A percentile compares a stretch with the other conserved stretches of the same genome.
These are phyloP conservation scores for Ophiostoma pallidulum DNA, from an alignment of 2,329 filamentous ascomycete species.

Conservation along the genomic window DNA sequence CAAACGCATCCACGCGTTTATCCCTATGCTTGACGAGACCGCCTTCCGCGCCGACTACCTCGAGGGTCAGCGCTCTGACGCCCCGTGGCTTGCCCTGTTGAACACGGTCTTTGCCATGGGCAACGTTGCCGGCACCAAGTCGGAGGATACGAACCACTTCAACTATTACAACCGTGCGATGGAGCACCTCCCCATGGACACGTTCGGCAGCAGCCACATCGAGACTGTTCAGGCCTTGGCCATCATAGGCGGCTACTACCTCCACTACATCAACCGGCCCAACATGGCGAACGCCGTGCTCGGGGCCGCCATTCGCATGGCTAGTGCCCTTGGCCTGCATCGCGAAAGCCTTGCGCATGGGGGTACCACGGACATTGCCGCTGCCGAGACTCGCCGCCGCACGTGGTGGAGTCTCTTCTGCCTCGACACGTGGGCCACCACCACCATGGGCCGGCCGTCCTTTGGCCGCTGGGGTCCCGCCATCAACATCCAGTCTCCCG, in stretches of 20 bases:
- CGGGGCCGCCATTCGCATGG: constrained; percentile 63
- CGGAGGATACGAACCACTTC: constrained; percentile 57
- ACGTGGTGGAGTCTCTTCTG: constrained; percentile 71
- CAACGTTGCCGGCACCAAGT: constrained; percentile 57
- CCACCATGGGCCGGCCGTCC: constrained; percentile 60
- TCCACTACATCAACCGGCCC: constrained; percentile 68
- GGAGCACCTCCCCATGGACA: constrained; percentile 56
- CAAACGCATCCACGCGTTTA: constrained; percentile 60
- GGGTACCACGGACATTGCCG: constrained; percentile 37
- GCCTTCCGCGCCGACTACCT: constrained; percentile 58
- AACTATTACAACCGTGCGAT: constrained; percentile 61
- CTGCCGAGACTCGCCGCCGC: constrained; percentile 52
- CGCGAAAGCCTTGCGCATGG: constrained; percentile 44
- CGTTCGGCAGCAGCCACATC: constrained; percentile 60
- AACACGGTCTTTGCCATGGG: constrained; percentile 73
- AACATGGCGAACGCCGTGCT: constrained; percentile 68
- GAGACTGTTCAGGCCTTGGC: constrained; percentile 64
- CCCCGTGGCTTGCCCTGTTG: constrained; percentile 60
- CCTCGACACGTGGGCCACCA: constrained; percentile 64
- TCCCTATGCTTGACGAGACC: constrained; percentile 64
- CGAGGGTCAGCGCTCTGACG: constrained; percentile 52
- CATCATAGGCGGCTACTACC: constrained; percentile 65
- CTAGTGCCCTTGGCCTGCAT: constrained; percentile 63
- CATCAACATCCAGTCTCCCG: constrained; percentile 56
- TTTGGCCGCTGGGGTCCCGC: constrained; percentile 58